Evolutionary conservation across 768 basidiomycete genomes (phyloP), one percentile per base, ranked within the genome.

Genomic region (Boletus rubroflammeus): DNA sequence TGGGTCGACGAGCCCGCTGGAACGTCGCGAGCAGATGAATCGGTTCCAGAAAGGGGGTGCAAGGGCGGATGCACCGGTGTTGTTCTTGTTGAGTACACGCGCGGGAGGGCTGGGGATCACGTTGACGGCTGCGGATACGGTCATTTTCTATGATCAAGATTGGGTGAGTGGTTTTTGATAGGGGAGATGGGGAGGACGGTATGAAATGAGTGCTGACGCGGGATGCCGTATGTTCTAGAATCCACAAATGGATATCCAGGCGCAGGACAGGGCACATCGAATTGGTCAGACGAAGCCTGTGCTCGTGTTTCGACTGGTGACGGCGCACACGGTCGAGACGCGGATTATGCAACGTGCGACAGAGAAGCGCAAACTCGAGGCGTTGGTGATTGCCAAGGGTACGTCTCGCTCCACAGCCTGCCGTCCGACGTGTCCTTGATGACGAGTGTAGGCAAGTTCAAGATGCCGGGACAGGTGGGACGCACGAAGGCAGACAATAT

Each of bases 71-170:
- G 85, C 85, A 0, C 92, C 93, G 0, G 68, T 75, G 3, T 74
- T 95, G 17, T 96, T 95, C 78, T 87, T 93, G 67, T 29, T 98
- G 31, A 95, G 93, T 67, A 97, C 96, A 0, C 82, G 93, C 41
- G 97, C 97, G 8, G 97, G 97, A 59, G 97, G 97, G 28, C 76
- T 99, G 52, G 96, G 96, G 39, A 95, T 98, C 72, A 98, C 98
- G 68, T 73, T 99, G 55, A 96, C 93, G 1, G 95, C 96, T 1
- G 69, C 69, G 8, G 69, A 72, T 13, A 72, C 69, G 17, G 69
- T 70, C 43, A 56, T 63, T 28, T 63, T 67, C 25, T 58, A 55
- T 36, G 56, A 63, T 47, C 62, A 63, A 45, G 62, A 60, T 38
- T 64, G 58, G 70, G 67, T 58, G 57, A 14, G 56, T 26, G 47